Conservation (phyloP, 352 stramenopile species). For the Phytophthora kernoviae region DNA sequence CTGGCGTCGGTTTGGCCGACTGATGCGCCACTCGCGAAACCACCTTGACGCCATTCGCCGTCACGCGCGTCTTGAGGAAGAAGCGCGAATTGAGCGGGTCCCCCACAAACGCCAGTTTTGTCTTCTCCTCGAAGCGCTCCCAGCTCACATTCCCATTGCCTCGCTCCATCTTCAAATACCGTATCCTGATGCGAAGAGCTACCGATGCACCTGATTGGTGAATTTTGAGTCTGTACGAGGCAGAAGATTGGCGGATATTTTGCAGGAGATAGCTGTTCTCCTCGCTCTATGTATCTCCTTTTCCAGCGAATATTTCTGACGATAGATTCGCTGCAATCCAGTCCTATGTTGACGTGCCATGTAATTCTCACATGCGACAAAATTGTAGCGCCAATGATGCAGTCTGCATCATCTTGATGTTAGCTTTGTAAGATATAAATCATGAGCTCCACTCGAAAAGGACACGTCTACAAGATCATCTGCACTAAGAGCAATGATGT, state of each 20-base stretch:
- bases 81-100: conserved; percentile 60
- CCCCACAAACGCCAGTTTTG: conserved; percentile 64
- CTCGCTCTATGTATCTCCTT: too few relatives aligned
- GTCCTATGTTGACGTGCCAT: too few relatives aligned
- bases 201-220: too few relatives aligned
- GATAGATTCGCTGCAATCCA: too few relatives aligned
- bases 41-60: conserved; percentile 36
- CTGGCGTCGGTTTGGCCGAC: conserved; percentile 18
- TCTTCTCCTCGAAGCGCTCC: conserved; percentile 76
- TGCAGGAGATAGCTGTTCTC: too few relatives aligned
- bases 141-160: conserved; percentile 40
- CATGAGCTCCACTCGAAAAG: conserved; percentile 3
- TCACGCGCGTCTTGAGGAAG: conserved; percentile 62
- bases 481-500: conserved; percentile 3
- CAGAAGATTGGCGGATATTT: background rate
- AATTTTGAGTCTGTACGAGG: background rate
- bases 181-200: background rate
- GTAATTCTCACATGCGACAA: too few relatives aligned
- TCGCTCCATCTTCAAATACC: conserved; percentile 7
- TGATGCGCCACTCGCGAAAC: conserved; percentile 54
- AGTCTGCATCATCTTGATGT: too few relatives aligned
- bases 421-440: too few relatives aligned
- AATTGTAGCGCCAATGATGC: too few relatives aligned
- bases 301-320: too few relatives aligned
- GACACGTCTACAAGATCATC: conserved; percentile 4